Conservation (phyloP, 2,329 filamentous ascomycete species). For the Claviceps sp. region DNA sequence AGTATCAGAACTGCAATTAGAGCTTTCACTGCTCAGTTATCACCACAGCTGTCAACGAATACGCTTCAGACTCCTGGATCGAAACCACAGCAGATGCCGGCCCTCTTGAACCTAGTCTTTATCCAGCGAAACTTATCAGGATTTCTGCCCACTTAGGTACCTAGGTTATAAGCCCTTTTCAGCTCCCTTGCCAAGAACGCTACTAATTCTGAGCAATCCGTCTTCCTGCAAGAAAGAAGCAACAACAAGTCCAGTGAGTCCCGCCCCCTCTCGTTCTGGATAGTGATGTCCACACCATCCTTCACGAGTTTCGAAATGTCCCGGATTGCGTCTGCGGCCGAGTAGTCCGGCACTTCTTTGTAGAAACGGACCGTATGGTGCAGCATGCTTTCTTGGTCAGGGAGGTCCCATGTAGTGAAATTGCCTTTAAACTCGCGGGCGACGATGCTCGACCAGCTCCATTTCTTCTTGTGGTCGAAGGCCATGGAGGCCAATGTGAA, state of each 20-base stretch:
- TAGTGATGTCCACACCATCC: neutral
- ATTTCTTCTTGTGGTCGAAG: neutral
- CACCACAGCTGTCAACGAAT: too few species aligned
- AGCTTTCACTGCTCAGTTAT: too few species aligned
- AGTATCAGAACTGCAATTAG: too few species aligned
- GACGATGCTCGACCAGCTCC: neutral
- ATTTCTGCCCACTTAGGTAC: neutral
- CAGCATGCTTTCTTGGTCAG: neutral
- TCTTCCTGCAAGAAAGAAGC: neutral
- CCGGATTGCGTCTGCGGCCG: neutral
- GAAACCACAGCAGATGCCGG: too few species aligned
- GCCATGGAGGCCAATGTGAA: neutral
- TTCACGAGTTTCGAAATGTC: neutral
- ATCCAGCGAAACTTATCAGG: neutral
- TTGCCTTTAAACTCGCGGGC: neutral
- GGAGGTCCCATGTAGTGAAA: neutral
- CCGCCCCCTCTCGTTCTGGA: rapidly evolving
- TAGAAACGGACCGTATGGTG: neutral
- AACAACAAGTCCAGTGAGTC: neutral
- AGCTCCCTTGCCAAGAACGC: neutral
- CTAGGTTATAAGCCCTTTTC: neutral
- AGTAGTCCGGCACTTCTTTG: neutral
- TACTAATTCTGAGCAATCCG: neutral
- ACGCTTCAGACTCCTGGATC: too few species aligned
- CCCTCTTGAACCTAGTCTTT: too few species aligned